Base-by-base conservation (phyloP, 2,329 filamentous ascomycete species). In the Colletotrichum lupini region DNA sequence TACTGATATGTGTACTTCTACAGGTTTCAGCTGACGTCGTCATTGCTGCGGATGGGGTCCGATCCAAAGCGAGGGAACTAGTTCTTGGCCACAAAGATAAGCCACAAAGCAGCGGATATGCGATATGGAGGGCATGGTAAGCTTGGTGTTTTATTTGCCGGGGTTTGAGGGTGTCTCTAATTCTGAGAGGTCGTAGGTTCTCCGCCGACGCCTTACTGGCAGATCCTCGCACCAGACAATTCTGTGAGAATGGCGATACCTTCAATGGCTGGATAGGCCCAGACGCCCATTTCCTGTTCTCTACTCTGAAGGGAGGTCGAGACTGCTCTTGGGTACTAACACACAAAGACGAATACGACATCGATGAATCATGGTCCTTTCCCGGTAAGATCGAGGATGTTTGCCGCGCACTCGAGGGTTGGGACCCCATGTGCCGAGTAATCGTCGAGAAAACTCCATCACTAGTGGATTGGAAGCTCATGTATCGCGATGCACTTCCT, bases 281-380 rank as follows among this genome's bases (percentile, higher is more conserved):
- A 2, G 87, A 90, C 74, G 85, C 88, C 62, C 88, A 90, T 75
- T 88, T 90, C 73, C 80, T 91, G 1, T 89, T 90, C 76, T 87
- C 87, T 6, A 89, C 88, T 3, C 86, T 91, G 75, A 89, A 90
- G 79, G 82, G 84, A 74, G 88, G 87, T 30, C 81, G 83, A 24
- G 88, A 90, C 70, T 89, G 87, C 77, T 89, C 85, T 76, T 91
- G 89, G 89, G 89, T 91, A 3, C 81, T 89, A 26, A 91, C 89
- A 1, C 88, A 90, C 77, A 83, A 79, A 24, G 89, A 90, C 74
- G 84, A 86, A 68, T 84, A 85, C 72, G 85, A 90, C 75, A 89
- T 89, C 68, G 83, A 88, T 70, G 87, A 90, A 79, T 87, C 87
- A 1, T 89, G 87, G 87, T 87, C 84, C 3, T 87, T 88, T 72